A percentile compares a stretch with the other conserved stretches of the same genome.
Conservation (phyloP, 345 rosid species). For the Jatropha curcas region DNA sequence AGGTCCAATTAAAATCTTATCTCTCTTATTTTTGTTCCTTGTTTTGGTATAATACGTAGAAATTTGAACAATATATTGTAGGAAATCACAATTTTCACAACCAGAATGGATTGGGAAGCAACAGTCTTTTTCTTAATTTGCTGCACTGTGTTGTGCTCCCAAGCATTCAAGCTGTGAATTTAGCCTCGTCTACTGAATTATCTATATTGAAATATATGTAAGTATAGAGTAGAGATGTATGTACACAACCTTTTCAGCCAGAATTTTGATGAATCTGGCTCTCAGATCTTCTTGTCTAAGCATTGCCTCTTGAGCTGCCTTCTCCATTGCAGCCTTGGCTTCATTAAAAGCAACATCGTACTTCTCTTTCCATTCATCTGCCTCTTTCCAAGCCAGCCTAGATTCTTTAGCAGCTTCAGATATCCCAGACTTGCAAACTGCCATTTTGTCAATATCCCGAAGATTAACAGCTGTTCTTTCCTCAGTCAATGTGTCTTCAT, state of each 20-base stretch:
- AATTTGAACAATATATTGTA: too few relatives aligned
- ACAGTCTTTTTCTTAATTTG: not conserved
- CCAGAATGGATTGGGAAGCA: too few relatives aligned
- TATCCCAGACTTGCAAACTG: slow-evolving; percentile 9
- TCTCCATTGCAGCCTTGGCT: slow-evolving; percentile 19
- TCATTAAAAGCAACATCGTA: slow-evolving; percentile 35
- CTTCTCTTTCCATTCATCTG: slow-evolving; percentile 42
- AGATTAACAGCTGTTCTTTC: slow-evolving; percentile 13
- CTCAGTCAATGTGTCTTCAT: slow-evolving; percentile 36
- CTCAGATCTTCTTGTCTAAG: slow-evolving; percentile 24
- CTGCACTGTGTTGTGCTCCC: not conserved
- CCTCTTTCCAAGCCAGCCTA: slow-evolving; percentile 20
- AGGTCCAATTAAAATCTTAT: too few relatives aligned
- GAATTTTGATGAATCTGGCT: slow-evolving; percentile 32
- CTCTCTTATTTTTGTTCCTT: too few relatives aligned
- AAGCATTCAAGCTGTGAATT: slow-evolving; percentile 3
- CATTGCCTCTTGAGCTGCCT: slow-evolving; percentile 16
- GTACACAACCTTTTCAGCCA: slow-evolving; percentile 41
- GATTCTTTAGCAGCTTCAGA: slow-evolving; percentile 14
- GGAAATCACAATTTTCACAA: not conserved
- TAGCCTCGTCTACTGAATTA: not conserved
- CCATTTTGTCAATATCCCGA: not conserved
- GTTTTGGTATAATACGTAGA: too few relatives aligned
- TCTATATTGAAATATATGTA: not conserved
- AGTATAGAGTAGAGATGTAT: not conserved